Evolutionary conservation across 768 basidiomycete species (phyloP).

Genomic region (Tylopilus rubrobrunneus): DNA sequence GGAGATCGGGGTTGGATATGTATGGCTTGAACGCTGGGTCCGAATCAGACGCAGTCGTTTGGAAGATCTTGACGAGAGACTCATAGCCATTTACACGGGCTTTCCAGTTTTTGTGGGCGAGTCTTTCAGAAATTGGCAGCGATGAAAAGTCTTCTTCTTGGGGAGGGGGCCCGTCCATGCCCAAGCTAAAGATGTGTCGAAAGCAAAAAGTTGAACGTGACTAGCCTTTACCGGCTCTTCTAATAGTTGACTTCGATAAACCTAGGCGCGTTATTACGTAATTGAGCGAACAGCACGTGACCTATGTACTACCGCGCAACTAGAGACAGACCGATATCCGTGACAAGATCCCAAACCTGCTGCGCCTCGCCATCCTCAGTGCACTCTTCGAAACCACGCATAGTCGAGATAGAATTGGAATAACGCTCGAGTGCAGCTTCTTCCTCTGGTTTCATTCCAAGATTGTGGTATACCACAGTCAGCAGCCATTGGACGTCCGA

Average conservation of each 20-base stretch:
- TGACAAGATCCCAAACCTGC: constrained; percentile 55
- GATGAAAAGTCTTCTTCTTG: constrained; percentile 90
- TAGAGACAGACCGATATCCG: constrained; percentile 54
- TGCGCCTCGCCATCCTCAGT: constrained; percentile 50
- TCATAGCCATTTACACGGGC: constrained; percentile 94
- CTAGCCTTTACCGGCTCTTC: neutral
- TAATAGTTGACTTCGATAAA: constrained; percentile 1
- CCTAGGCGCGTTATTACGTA: constrained; percentile 19
- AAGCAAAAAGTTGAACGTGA: neutral
- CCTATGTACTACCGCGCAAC: constrained; percentile 31
- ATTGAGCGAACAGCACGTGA: constrained; percentile 23
- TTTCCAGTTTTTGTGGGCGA: constrained; percentile 98
- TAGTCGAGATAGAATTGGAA: constrained; percentile 39
- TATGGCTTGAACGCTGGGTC: constrained; percentile 95
- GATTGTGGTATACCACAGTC: constrained; percentile 69
- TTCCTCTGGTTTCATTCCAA: constrained; percentile 51
- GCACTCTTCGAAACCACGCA: constrained; percentile 39
- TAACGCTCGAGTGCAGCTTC: constrained; percentile 52
- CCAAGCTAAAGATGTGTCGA: constrained; percentile 11
- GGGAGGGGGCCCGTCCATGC: constrained; percentile 88
- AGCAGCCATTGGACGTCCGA: constrained; percentile 71
- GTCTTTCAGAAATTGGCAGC: constrained; percentile 73
- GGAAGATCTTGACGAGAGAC: constrained; percentile 80
- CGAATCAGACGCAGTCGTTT: constrained; percentile 84
- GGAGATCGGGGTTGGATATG: constrained; percentile 65